Evolutionary conservation across 371 early-diverging fungal species (phyloP).

Genomic region (Mucor indicus): DNA sequence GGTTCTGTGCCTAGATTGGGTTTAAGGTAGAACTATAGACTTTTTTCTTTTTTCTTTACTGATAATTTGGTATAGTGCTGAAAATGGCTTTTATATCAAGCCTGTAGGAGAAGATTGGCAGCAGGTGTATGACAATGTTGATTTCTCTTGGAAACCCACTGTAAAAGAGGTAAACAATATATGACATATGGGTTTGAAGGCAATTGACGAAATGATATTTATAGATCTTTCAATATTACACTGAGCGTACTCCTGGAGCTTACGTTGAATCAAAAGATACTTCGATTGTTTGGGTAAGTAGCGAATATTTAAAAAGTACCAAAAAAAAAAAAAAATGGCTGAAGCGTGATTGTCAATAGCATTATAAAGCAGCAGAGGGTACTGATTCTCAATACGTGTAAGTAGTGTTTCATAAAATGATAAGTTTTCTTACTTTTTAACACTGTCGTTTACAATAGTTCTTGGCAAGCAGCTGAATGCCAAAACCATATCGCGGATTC

Average conservation of each 20-base stretch:
- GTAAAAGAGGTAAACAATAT: conserved; percentile 50
- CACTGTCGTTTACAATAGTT: conserved; percentile 19
- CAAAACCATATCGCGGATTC: conserved; percentile 86
- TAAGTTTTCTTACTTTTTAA: not conserved
- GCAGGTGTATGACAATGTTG: conserved; percentile 71
- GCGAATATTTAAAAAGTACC: not conserved
- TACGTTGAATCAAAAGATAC: conserved; percentile 77
- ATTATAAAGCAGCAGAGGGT: conserved; percentile 72
- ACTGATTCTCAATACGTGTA: conserved; percentile 57
- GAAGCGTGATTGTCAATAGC: conserved; percentile 32
- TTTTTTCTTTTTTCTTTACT: not conserved
- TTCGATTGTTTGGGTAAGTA: conserved; percentile 69
- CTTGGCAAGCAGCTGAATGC: conserved; percentile 90
- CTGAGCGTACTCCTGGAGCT: conserved; percentile 86
- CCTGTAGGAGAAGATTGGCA: conserved; percentile 75
- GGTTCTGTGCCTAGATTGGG: conserved; percentile 73
- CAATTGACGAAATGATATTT: too few species aligned
- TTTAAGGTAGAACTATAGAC: conserved; percentile 43
- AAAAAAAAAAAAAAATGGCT: too few species aligned
- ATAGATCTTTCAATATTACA: conserved; percentile 81
- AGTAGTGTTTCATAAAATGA: conserved; percentile 4
- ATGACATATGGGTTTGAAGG: too few species aligned
- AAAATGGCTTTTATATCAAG: conserved; percentile 84
- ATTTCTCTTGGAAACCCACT: conserved; percentile 81
- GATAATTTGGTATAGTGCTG: conserved; percentile 54